These are phyloP conservation scores for Ascochyta lentis DNA, from an alignment of 2,329 filamentous ascomycete species.

Conservation along the genomic window DNA sequence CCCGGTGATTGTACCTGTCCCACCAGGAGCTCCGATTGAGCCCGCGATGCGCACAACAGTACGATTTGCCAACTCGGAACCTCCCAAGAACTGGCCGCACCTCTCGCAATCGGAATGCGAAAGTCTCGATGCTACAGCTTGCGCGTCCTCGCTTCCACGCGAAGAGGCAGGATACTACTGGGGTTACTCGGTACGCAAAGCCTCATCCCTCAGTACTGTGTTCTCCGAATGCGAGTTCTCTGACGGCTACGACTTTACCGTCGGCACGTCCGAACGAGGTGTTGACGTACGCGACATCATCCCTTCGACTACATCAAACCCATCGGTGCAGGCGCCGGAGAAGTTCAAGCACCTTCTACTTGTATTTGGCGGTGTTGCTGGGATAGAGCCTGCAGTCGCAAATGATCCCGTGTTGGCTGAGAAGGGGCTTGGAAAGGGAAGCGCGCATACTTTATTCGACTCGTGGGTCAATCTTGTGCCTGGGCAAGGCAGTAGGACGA, in stretches of 20 bases:
- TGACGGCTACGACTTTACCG: conserved; percentile 80
- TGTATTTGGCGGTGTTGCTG: conserved; percentile 81
- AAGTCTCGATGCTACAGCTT: conserved; percentile 60
- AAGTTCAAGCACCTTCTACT: conserved; percentile 75
- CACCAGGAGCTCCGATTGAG: conserved; percentile 59
- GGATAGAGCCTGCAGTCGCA: conserved; percentile 76
- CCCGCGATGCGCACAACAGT: conserved; percentile 77
- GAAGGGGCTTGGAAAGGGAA: conserved; percentile 69
- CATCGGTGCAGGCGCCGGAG: conserved; percentile 32
- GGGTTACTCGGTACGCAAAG: conserved; percentile 77
- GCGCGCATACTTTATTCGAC: conserved; percentile 77
- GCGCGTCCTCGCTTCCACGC: conserved; percentile 72
- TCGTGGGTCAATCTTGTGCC: conserved; percentile 83
- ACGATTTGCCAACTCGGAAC: conserved; percentile 60
- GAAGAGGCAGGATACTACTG: conserved; percentile 84
- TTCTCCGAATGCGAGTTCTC: conserved; percentile 79
- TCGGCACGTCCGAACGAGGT: conserved; percentile 84
- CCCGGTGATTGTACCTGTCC: conserved; percentile 61
- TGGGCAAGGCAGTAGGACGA: conserved; percentile 80
- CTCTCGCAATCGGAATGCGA: conserved; percentile 31
- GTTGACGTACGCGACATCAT: conserved; percentile 52
- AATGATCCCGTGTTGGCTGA: conserved; percentile 65
- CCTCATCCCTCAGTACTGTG: conserved; percentile 70
- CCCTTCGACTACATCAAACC: conserved; percentile 19
- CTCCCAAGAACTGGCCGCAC: conserved; percentile 44